A percentile compares a stretch with the other conserved stretches of the same genome.
Evolutionary conservation across 2,329 filamentous ascomycete species (phyloP).

Genomic region (Tolypocladium tropicale): DNA sequence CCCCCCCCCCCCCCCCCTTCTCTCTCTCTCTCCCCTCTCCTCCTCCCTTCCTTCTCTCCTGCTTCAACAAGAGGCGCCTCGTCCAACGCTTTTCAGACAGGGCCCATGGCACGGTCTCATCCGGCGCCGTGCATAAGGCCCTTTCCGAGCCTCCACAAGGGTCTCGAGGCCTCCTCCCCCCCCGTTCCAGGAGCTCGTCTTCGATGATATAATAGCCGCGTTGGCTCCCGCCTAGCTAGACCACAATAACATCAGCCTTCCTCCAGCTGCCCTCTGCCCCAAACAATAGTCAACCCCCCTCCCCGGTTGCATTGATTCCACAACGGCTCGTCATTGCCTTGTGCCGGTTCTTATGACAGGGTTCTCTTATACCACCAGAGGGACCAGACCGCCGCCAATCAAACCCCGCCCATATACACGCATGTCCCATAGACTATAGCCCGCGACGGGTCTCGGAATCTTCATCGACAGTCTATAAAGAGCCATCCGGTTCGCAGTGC

Average conservation of each 20-base stretch:
- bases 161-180: background rate
- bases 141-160: background rate
- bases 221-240: conserved; percentile 3
- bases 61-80: background rate
- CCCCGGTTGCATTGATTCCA: background rate
- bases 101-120: conserved; percentile 10
- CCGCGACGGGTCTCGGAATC: background rate
- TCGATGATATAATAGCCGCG: conserved; percentile 2
- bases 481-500: background rate
- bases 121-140: conserved; percentile 4
- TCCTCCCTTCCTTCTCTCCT: background rate
- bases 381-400: background rate
- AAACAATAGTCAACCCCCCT: background rate
- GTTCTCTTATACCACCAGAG: background rate
- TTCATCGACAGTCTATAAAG: background rate
- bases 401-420: background rate
- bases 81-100: conserved; percentile 7
- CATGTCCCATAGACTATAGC: background rate
- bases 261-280: background rate
- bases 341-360: background rate
- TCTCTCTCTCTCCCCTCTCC: background rate
- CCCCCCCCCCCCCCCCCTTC: background rate
- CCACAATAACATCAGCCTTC: background rate
- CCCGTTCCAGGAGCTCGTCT: background rate
- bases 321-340: background rate